These are phyloP conservation scores for Udeniomyces megalosporus DNA, from an alignment of 768 basidiomycete species.

Conservation along the genomic window DNA sequence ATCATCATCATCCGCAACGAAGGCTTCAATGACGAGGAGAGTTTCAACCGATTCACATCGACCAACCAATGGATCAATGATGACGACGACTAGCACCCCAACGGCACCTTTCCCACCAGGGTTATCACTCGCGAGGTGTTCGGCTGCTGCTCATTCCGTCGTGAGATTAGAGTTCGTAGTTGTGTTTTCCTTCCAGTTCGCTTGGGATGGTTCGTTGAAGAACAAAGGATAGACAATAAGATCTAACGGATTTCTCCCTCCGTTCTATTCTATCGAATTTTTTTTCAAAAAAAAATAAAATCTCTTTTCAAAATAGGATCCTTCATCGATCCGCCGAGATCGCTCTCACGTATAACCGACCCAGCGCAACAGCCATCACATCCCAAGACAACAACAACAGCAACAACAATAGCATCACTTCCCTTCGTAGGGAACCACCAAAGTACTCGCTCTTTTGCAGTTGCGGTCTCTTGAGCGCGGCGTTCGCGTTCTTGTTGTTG, in stretches of 20 bases:
- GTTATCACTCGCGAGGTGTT: conserved; percentile 4
- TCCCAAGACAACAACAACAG: too few relatives aligned
- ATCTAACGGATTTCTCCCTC: neutral
- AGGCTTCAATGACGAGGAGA: too few relatives aligned
- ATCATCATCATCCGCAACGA: too few relatives aligned
- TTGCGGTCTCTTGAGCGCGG: conserved; percentile 8
- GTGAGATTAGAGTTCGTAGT: conserved; percentile 15
- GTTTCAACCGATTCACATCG: too few relatives aligned
- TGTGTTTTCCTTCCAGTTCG: too few relatives aligned
- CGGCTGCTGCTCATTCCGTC: conserved; percentile 11
- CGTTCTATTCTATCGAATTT: too few relatives aligned
- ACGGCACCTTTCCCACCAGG: conserved; percentile 9
- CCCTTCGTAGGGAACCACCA: too few relatives aligned
- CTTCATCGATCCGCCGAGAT: conserved; percentile 11
- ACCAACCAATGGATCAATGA: too few relatives aligned
- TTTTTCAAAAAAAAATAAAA: too few relatives aligned
- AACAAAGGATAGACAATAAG: neutral
- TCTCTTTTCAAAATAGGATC: neutral
- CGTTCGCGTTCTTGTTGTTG: conserved; percentile 10
- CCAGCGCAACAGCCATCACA: too few relatives aligned
- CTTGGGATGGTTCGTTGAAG: neutral
- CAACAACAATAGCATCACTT: too few relatives aligned
- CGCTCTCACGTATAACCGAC: too few relatives aligned
- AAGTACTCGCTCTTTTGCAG: conserved; percentile 6
- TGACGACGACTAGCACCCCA: neutral